Percentiles rank a stretch among this genome's conserved stretches.
Evolutionary conservation across 139 green algal species (phyloP).

Genomic region (Nannochloris sp.): DNA sequence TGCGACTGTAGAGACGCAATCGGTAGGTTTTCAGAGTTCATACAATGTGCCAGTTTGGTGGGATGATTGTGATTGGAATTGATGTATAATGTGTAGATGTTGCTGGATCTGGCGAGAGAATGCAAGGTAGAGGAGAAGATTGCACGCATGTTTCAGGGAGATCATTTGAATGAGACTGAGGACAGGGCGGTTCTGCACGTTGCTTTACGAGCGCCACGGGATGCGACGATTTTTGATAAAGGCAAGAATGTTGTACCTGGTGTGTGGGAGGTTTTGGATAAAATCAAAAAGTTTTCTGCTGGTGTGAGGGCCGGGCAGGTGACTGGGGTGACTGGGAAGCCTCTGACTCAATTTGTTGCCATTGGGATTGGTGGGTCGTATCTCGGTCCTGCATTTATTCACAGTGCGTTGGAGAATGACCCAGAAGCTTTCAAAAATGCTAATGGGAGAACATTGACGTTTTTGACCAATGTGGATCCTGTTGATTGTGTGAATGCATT

Average conservation of each 20-base stretch:
- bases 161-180: slow-evolving; percentile 95
- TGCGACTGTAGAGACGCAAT: slow-evolving; percentile 75
- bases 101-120: slow-evolving; percentile 56
- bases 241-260: slow-evolving; percentile 90
- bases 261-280: slow-evolving; percentile 95
- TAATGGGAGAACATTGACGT: slow-evolving; percentile 71
- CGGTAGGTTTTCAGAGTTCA: slow-evolving; percentile 35
- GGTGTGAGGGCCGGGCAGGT: slow-evolving; percentile 75
- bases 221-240: slow-evolving; percentile 73
- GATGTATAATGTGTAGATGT: slow-evolving; percentile 36
- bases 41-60: no score
- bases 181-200: slow-evolving; percentile 92
- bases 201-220: slow-evolving; percentile 73
- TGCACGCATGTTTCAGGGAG: slow-evolving; percentile 85
- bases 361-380: slow-evolving; percentile 96
- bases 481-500: slow-evolving; percentile 93
- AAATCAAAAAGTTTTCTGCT: slow-evolving; percentile 86
- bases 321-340: slow-evolving; percentile 88
- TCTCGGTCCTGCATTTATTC: slow-evolving; percentile 95
- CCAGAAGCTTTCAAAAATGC: slow-evolving; percentile 29
- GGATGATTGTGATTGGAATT: no score
- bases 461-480: slow-evolving; percentile 98
- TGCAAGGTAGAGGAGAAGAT: slow-evolving; percentile 85
- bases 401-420: slow-evolving; percentile 84
- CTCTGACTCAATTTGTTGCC: slow-evolving; percentile 88